These are phyloP conservation scores for Kodamaea neixiangensis DNA, from an alignment of 805 yeast species.

Conservation along the genomic window DNA sequence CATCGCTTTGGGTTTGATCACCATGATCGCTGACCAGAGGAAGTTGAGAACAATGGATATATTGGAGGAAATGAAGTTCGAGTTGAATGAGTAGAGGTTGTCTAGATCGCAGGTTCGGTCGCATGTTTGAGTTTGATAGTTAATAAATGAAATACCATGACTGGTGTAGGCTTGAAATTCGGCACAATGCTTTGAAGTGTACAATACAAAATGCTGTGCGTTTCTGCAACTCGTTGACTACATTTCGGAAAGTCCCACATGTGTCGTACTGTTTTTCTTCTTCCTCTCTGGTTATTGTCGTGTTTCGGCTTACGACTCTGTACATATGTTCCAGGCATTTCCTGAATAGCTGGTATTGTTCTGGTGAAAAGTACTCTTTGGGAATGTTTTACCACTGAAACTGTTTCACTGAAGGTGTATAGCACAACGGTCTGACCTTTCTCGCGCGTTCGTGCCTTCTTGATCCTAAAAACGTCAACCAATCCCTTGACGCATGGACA, in stretches of 20 bases:
- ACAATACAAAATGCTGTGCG: too few species aligned
- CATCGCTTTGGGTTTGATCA: conserved; percentile 55
- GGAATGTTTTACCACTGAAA: too few species aligned
- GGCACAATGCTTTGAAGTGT: too few species aligned
- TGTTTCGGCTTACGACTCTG: too few species aligned
- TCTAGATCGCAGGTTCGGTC: neutral
- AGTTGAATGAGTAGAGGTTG: neutral
- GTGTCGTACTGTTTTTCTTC: too few species aligned
- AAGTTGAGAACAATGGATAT: conserved; percentile 48
- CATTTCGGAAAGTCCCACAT: too few species aligned
- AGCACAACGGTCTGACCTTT: neutral
- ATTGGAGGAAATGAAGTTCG: conserved; percentile 7
- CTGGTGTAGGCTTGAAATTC: too few species aligned
- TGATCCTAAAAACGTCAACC: neutral
- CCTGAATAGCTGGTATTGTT: too few species aligned
- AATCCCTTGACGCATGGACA: neutral
- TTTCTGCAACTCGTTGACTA: too few species aligned
- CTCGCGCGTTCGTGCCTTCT: neutral
- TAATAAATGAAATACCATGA: neutral
- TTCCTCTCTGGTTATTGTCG: too few species aligned
- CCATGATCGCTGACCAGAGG: conserved; percentile 62
- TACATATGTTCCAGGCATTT: too few species aligned
- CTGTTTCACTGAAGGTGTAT: neutral
- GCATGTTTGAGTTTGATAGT: neutral
- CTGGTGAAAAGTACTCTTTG: too few species aligned